Evolutionary conservation across 2,329 filamentous ascomycete species (phyloP), one percentile per base, ranked within the genome.

Genomic region (Knoxdaviesia capensis): DNA sequence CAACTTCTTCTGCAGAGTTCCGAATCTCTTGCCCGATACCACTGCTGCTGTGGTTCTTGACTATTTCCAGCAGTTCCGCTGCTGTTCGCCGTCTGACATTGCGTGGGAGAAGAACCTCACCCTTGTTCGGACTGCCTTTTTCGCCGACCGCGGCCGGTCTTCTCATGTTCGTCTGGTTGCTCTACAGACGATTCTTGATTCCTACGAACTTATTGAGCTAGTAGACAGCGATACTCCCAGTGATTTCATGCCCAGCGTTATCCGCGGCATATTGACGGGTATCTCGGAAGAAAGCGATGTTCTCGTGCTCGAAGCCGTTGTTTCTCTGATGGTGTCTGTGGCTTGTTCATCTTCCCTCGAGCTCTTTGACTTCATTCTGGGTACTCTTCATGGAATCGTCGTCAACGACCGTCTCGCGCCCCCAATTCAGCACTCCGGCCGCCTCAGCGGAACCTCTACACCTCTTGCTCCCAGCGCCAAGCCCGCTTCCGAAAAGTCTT

Each of bases 31-130:
- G 6, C 74, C 75, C 5, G 75, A 85, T 51, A 68, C 70, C 4
- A 71, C 74, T 6, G 76, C 71, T 2, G 68, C 68, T 39, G 61
- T 78, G 7, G 68, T 84, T 29, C 66, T 85, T 37, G 68, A 74
- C 38, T 74, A 82, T 52, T 80, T 78, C 48, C 68, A 69, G 43
- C 72, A 81, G 42, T 78, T 80, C 48, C 66, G 77, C 38, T 77
- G 74, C 50, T 80, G 81, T 50, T 79, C 77, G 38, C 80, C 80
- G 3, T 81, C 80, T 0, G 77, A 83, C 49, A 57, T 66, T 39
- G 63, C 71, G 34, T 86, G 80, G 80, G 67, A 79, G 46, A 59
- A 66, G 3, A 80, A 82, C 41, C 62, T 80, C 42, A 59, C 61
- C 10, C 58, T 72, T 30, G 65, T 85, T 1, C 54, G 83, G 10